Conservation (phyloP, 2,329 filamentous ascomycete genomes). For the Trichoderma atroviride region DNA sequence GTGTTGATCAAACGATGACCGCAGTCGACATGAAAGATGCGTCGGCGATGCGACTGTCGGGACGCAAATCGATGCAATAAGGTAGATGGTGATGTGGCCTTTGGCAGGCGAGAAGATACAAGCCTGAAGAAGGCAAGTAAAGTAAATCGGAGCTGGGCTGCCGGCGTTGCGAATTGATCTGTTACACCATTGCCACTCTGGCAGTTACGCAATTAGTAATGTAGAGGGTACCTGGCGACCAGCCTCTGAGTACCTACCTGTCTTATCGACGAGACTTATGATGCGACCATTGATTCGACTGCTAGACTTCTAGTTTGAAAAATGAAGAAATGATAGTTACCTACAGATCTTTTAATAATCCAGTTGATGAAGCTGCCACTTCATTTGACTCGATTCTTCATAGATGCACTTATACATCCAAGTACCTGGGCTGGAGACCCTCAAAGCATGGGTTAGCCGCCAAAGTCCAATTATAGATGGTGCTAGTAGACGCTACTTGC, state of each 20-base stretch:
- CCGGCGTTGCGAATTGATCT: neutral
- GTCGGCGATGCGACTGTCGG: neutral
- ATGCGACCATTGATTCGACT: neutral
- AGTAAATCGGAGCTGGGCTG: slow-evolving; percentile 1
- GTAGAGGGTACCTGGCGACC: neutral
- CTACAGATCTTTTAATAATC: neutral
- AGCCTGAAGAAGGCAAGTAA: neutral
- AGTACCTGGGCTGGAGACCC: neutral
- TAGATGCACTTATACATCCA: neutral
- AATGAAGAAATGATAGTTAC: neutral
- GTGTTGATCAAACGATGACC: neutral
- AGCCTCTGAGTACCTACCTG: neutral
- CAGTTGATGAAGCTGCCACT: neutral
- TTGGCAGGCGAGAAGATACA: slow-evolving; percentile 5
- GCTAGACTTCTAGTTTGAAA: neutral
- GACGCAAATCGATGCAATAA: neutral
- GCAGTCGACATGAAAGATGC: neutral
- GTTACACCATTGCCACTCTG: slow-evolving; percentile 18
- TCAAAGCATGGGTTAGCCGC: neutral
- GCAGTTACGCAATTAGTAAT: neutral
- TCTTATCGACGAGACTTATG: neutral
- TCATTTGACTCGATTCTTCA: neutral
- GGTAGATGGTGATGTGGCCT: slow-evolving; percentile 16
- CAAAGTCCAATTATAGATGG: slow-evolving; percentile 8
- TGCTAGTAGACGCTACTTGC: neutral